These are phyloP conservation scores for Geotrichum histeridarum DNA, from an alignment of 1,139 yeast species.

Conservation along the genomic window DNA sequence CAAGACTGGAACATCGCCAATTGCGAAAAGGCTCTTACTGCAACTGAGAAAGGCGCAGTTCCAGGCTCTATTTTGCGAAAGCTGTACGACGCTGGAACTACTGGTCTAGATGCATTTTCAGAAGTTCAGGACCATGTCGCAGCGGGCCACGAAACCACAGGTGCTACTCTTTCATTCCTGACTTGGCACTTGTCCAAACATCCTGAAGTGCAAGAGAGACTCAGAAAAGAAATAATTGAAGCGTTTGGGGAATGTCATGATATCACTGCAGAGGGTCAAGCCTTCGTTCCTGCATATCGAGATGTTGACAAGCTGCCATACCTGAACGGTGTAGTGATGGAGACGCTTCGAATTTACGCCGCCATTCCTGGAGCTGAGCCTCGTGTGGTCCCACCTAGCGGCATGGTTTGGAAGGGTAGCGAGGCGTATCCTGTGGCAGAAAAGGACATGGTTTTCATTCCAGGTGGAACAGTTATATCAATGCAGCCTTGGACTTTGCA, in stretches of 20 bases:
- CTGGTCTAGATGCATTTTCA: conserved; percentile 39
- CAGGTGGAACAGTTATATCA: conserved; percentile 54
- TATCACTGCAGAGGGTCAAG: conserved; percentile 8
- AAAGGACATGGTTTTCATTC: conserved; percentile 35
- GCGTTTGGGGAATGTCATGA: conserved; percentile 23
- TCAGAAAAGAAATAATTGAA: conserved; percentile 43
- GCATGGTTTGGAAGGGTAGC: conserved; percentile 26
- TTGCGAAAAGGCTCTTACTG: conserved; percentile 34
- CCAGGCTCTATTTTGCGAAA: conserved; percentile 41
- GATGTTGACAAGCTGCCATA: conserved; percentile 50
- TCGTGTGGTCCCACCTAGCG: conserved; percentile 43
- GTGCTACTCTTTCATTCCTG: conserved; percentile 56
- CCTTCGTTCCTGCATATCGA: conserved; percentile 28
- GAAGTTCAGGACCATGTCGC: conserved; percentile 50
- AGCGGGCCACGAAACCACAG: conserved; percentile 79
- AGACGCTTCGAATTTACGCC: conserved; percentile 56
- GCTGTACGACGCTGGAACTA: conserved; percentile 31
- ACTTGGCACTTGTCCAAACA: conserved; percentile 54
- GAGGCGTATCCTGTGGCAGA: neutral
- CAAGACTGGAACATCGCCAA: conserved; percentile 50
- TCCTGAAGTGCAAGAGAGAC: conserved; percentile 44
- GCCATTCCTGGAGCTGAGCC: conserved; percentile 78
- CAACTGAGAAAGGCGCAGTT: conserved; percentile 10
- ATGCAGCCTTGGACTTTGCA: conserved; percentile 66
- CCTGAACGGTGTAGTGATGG: conserved; percentile 54